Evolutionary conservation across 2,329 filamentous ascomycete species (phyloP), one percentile per base, ranked within the genome.

Genomic region (Fusarium paranaense): DNA sequence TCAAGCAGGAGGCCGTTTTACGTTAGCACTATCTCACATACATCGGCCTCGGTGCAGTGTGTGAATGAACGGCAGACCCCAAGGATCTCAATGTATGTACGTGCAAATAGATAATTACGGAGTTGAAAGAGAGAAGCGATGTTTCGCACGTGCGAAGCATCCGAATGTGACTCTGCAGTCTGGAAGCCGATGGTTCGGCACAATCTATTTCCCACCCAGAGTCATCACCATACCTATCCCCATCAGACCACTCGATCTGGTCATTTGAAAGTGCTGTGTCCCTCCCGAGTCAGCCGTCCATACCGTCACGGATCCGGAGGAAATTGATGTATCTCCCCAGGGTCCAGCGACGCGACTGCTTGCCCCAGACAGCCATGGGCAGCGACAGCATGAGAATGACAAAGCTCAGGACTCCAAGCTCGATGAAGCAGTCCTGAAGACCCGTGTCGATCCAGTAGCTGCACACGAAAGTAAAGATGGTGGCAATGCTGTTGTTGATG

Each of bases 331-430:
- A 89, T 63, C 85, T 80, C 22, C 77, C 76, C 59, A 83, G 80
- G 5, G 88, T 90, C 85, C 85, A 85, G 22, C 84, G 80, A 16
- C 88, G 81, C 57, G 82, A 85, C 4, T 75, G 77, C 80, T 89
- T 90, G 2, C 88, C 88, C 81, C 83, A 90, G 16, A 85, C 78
- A 56, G 88, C 87, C 88, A 90, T 90, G 1, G 87, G 87, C 40
- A 87, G 74, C 1, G 87, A 89, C 7, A 84, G 80, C 79, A 86
- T 83, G 57, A 90, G 82, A 54, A 88, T 86, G 20, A 85, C 82
- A 64, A 89, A 87, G 67, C 86, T 85, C 42, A 90, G 73, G 4
- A 87, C 84, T 0, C 85, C 87, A 20, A 89, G 85, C 6, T 85
- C 87, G 64, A 89, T 87, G 66, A 89, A 89, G 5, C 85, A 86